Evolutionary conservation across 2,329 filamentous ascomycete genomes (phyloP).

Genomic region (Alternaria viburni): DNA sequence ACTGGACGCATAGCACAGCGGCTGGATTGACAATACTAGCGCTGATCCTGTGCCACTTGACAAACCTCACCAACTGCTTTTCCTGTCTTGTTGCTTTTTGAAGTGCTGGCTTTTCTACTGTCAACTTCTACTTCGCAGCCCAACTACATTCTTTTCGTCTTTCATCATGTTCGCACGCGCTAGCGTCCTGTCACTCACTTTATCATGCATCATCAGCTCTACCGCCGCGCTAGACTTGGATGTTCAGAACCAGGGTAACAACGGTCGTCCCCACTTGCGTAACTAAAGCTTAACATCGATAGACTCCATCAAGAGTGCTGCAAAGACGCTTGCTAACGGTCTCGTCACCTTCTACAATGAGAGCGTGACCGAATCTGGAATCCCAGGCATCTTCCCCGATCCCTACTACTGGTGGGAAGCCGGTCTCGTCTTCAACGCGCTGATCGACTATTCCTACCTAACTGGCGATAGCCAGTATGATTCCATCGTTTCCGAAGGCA

Average conservation of each 20-base stretch:
- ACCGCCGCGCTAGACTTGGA: constrained; percentile 27
- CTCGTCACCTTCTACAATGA: constrained; percentile 31
- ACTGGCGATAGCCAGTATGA: constrained; percentile 53
- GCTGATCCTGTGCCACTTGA: not conserved
- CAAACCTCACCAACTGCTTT: not conserved
- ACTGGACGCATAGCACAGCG: not conserved
- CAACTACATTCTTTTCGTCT: not conserved
- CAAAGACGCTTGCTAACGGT: constrained; percentile 28
- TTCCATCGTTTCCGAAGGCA: constrained; percentile 45
- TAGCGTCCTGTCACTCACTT: constrained; percentile 22
- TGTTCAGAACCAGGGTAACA: constrained; percentile 22
- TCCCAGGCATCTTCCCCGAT: constrained; percentile 27
- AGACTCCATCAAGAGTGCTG: constrained; percentile 34
- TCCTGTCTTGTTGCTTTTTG: not conserved
- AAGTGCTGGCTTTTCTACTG: not conserved
- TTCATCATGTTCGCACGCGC: constrained; percentile 24
- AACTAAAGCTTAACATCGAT: not conserved
- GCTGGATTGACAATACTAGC: not conserved
- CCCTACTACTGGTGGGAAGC: constrained; percentile 33
- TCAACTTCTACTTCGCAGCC: not conserved
- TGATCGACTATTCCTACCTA: constrained; percentile 51
- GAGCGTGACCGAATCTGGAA: constrained; percentile 1
- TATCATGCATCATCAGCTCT: constrained; percentile 17
- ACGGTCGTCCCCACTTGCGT: not conserved
- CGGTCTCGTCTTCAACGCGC: constrained; percentile 24